phyloP scores from a whole-genome alignment of 192 early-diverging fungal genomes.

The Coemansia sp. region DNA sequence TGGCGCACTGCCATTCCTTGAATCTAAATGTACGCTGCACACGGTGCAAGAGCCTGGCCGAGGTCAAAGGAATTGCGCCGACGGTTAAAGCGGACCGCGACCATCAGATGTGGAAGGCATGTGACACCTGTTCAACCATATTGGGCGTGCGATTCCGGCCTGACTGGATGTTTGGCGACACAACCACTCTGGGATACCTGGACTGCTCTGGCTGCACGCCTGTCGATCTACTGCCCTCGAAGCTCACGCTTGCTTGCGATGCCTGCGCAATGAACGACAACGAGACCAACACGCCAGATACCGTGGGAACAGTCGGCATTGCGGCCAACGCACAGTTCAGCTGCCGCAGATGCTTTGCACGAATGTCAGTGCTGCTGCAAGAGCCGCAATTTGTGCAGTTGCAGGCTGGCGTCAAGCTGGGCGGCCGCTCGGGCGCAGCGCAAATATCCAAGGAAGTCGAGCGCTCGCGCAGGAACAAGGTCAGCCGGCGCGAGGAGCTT shows the following conservation, averaged over 20 bases:
- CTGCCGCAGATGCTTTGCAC: constrained; percentile 40
- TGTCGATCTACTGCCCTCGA: constrained; percentile 69
- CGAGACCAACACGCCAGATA: constrained; percentile 2
- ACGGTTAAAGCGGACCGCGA: constrained; percentile 24
- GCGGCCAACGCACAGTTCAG: constrained; percentile 6
- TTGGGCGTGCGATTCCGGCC: constrained; percentile 59
- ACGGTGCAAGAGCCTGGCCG: constrained; percentile 69
- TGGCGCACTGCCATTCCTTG: constrained; percentile 63
- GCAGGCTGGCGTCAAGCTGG: constrained; percentile 28
- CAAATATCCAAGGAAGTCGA: constrained; percentile 42
- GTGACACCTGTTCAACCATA: constrained; percentile 54
- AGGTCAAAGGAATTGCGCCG: constrained; percentile 55
- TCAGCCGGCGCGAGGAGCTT: constrained; percentile 52
- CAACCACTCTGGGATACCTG: constrained; percentile 62
- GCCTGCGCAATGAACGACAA: constrained; percentile 54
- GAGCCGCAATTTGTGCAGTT: constrained; percentile 55
- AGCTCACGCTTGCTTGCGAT: constrained; percentile 67
- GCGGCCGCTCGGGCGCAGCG: constrained; percentile 30
- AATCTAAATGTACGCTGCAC: constrained; percentile 64
- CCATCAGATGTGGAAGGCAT: constrained; percentile 51
- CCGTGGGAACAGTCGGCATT: constrained; percentile 22
- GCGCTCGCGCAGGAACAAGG: constrained; percentile 49
- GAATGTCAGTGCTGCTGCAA: constrained; percentile 38
- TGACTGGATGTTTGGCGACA: constrained; percentile 56
- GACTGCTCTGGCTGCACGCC: constrained; percentile 67